Conservation (phyloP, 2,329 filamentous ascomycete genomes). For the Fusarium torulosum region DNA sequence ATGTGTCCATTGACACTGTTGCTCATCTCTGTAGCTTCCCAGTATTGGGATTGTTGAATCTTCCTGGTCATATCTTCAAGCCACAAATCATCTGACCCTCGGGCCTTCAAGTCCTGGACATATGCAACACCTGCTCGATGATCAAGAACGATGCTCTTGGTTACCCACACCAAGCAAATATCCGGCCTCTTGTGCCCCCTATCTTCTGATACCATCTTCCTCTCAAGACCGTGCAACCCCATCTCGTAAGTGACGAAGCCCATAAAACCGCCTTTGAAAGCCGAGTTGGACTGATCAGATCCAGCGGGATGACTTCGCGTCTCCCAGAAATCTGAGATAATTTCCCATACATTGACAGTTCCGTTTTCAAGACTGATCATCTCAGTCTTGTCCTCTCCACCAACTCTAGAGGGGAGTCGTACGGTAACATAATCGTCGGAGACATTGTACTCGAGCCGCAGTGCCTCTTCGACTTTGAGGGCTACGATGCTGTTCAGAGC, state of each 20-base stretch:
- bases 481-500: constrained; percentile 80
- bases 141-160: constrained; percentile 82
- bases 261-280: constrained; percentile 87
- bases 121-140: constrained; percentile 72
- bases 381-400: constrained; percentile 10
- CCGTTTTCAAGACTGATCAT: constrained; percentile 45
- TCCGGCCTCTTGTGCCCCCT: constrained; percentile 69
- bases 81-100: constrained; percentile 50
- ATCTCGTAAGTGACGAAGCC: constrained; percentile 89
- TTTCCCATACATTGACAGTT: constrained; percentile 61
- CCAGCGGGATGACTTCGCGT: constrained; percentile 46
- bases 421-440: constrained; percentile 57
- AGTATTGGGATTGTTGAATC: constrained; percentile 52
- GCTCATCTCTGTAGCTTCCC: constrained; percentile 42
- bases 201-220: constrained; percentile 45
- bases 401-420: constrained; percentile 41
- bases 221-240: constrained; percentile 65
- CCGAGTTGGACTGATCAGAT: constrained; percentile 45
- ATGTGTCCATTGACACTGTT: constrained; percentile 19
- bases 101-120: constrained; percentile 65
- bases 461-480: constrained; percentile 68
- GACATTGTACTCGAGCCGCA: constrained; percentile 69
- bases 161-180: constrained; percentile 80
- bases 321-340: constrained; percentile 62
- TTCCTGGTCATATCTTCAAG: constrained; percentile 48